Percentiles rank a stretch among this genome's conserved stretches.
Evolutionary conservation across 2,329 filamentous ascomycete species (phyloP).

Genomic region (Microdochium paspali): DNA sequence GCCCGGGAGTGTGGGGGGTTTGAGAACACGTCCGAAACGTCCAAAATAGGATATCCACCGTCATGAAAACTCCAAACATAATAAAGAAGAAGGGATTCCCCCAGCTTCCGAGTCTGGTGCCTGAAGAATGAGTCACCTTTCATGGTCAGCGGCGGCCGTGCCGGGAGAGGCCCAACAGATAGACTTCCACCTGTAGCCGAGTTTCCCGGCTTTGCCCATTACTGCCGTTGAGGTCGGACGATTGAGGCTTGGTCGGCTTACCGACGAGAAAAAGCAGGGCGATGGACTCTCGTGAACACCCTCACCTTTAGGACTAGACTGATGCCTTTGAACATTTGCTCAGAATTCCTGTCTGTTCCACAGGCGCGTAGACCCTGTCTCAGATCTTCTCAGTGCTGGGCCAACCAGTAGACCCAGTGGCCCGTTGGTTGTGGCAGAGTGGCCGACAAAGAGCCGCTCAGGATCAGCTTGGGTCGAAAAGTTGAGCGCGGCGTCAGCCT

Average conservation of each 20-base stretch:
- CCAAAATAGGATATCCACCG: too few relatives aligned
- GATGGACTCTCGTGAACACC: neutral
- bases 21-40: too few relatives aligned
- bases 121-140: neutral
- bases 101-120: too few relatives aligned
- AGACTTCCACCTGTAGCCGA: neutral
- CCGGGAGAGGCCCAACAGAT: neutral
- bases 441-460: neutral
- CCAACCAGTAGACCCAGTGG: neutral
- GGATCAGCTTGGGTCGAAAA: neutral
- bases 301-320: neutral
- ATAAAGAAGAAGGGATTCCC: too few relatives aligned
- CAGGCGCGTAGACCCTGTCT: neutral
- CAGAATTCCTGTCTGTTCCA: neutral
- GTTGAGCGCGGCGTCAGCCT: neutral
- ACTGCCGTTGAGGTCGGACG: neutral
- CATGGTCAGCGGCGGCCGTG: neutral
- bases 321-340: neutral
- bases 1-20: too few relatives aligned
- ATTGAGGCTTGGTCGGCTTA: neutral
- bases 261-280: neutral
- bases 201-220: neutral
- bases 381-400: neutral
- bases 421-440: neutral
- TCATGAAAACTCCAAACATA: too few relatives aligned